phyloP scores from a whole-genome alignment of 495 filamentous ascomycete genomes.

The Parathielavia appendiculata region DNA sequence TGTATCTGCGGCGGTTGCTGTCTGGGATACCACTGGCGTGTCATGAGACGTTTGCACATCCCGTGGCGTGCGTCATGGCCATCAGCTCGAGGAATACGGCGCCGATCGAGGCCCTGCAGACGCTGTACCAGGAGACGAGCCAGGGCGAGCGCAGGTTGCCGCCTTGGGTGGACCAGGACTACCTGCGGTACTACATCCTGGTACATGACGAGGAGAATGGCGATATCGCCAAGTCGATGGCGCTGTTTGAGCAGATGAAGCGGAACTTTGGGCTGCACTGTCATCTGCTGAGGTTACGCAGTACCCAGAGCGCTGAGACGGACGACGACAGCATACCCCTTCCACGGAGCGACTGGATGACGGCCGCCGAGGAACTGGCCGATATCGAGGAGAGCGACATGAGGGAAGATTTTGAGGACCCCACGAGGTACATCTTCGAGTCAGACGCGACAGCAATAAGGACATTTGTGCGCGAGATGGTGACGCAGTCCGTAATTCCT shows the following conservation, averaged over 20 bases:
- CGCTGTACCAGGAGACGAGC: constrained; percentile 72
- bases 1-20: constrained; percentile 77
- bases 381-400: constrained; percentile 58
- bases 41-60: constrained; percentile 91
- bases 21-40: constrained; percentile 70
- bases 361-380: constrained; percentile 76
- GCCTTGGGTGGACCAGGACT: constrained; percentile 79
- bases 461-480: constrained; percentile 85
- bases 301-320: constrained; percentile 76
- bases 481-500: constrained; percentile 85
- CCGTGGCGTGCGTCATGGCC: constrained; percentile 91
- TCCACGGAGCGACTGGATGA: constrained; percentile 79
- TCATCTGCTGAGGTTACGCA: constrained; percentile 80
- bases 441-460: constrained; percentile 83
- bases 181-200: constrained; percentile 89
- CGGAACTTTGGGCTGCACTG: constrained; percentile 93
- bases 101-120: constrained; percentile 77
- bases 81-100: constrained; percentile 79
- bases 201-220: constrained; percentile 96
- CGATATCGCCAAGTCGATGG: constrained; percentile 82
- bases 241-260: constrained; percentile 95
- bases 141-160: constrained; percentile 63
- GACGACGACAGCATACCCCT: constrained; percentile 87
- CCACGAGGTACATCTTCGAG: constrained; percentile 77
- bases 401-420: constrained; percentile 61